Evolutionary conservation across 1,139 yeast species (phyloP), one percentile per base, ranked within the genome.

Genomic region (Sugiyamaella novakii): DNA sequence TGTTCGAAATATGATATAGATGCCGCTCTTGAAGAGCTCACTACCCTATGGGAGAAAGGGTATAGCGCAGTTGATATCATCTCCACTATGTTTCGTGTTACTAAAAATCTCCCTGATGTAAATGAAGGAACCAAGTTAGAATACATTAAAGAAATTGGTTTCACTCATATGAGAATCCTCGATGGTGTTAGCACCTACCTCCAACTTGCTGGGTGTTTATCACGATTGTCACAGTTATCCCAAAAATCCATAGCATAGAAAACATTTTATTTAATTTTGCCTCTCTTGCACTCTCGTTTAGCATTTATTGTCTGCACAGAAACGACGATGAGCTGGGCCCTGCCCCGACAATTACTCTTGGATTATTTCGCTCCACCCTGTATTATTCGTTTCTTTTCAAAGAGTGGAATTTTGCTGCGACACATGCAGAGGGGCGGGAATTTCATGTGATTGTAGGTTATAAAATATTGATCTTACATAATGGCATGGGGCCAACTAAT

Each of bases 61-160:
- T 94, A 92, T 65, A 83, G 94, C 5, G 94, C 97, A 0, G 86
- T 89, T 25, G 99, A 92, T 68, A 87, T 92, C 37, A 89, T 89
- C 6, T 84, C 96, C 1, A 91, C 95, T 54, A 79, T 92, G 61
- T 92, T 92, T 70, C 79, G 87, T 55, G 98, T 92, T 7, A 81
- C 91, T 24, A 91, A 91, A 67, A 79, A 84, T 1, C 64, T 92
- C 54, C 81, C 78, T 2, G 84, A 81, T 33, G 70, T 89, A 14
- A 78, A 75, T 45, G 96, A 89, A 62, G 76, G 75, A 47, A 74
- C 74, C 51, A 72, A 95, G 56, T 73, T 92, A 54, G 94, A 85
- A 51, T 77, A 85, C 63, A 83, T 94, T 54, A 83, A 83, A 63
- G 87, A 85, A 59, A 87, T 92, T 46, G 98, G 98, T 2, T 83